Base-by-base conservation (phyloP, 768 basidiomycete species). In the Lanmaoa rubissima region DNA sequence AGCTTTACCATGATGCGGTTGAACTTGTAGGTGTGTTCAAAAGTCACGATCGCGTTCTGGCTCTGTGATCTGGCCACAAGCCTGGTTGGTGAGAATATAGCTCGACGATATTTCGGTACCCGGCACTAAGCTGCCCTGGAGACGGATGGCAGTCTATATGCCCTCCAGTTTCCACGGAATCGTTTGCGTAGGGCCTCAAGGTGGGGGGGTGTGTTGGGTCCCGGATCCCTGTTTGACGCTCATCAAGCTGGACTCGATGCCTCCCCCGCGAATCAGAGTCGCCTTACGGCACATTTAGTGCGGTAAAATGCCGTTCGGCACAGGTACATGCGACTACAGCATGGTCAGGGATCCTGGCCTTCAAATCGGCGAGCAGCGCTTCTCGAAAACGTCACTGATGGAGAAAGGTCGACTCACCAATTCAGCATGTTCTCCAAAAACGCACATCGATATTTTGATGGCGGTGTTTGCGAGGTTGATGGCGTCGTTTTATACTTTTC, bases 141-240 rank as follows among this genome's bases (percentile, higher is more conserved):
- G 41, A 40, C 17, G 26, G 41, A 38, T 31, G 58, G 28, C 19
- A 24, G 39, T 46, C 65, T 66, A 62, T 66, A 68, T 65, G 43
- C 40, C 39, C 28, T 48, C 39, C 47, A 36, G 54, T 11, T 21
- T 56, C 11, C 44, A 48, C 44, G 44, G 39, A 44, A 48, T 47
- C 49, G 5, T 24, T 35, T 31, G 45, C 41, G 17, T 43, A 31
- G 16, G 44, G 13, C 67, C 57, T 55, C 59, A 46, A 64, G 64
- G 66, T 34, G 47, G 34, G n/a, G n/a, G n/a, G 41, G 61, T 53
- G 53, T 61, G 64, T 57, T 47, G 16, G 6, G 28, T 43, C 19
- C 21, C 8, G n/a, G 21, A 17, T 49, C 36, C n/a, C 41, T 35
- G 24, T 46, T 62, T 57, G 50, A 58, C 66, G 60, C 58, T 51